Percentiles rank a stretch among this genome's conserved stretches.
phyloP scores from a whole-genome alignment of 2,329 filamentous ascomycete species.

The Colletotrichum spinosum region DNA sequence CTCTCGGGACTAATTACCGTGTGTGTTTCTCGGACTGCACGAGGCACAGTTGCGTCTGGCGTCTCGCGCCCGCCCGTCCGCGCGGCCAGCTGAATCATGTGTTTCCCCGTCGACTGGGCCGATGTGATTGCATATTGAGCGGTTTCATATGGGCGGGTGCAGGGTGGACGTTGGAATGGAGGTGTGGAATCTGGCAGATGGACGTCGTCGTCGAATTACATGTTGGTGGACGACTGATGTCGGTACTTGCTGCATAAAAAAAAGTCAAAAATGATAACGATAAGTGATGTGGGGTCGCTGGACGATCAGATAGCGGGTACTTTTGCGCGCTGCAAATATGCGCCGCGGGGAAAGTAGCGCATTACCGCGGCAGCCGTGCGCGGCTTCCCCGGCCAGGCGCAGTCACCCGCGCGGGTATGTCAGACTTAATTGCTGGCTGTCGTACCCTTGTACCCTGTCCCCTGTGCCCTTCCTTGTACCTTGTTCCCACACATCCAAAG shows the following conservation, averaged over 20 bases:
- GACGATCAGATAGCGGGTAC: no score
- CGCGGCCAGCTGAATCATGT: conserved; percentile 26
- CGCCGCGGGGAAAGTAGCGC: no score
- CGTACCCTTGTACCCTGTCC: no score
- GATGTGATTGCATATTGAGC: background rate
- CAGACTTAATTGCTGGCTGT: conserved; percentile 4
- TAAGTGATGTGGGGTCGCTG: conserved; percentile 4
- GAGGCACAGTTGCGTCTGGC: conserved; percentile 5
- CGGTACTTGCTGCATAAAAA: background rate
- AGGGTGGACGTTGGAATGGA: conserved; percentile 24
- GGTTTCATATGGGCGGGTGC: conserved; percentile 3
- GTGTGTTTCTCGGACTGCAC: no score
- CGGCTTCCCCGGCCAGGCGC: no score
- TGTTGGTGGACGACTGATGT: conserved; percentile 6
- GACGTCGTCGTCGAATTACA: background rate
- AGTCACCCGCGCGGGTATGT: conserved; percentile 24
- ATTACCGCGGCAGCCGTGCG: no score
- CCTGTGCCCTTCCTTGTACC: no score
- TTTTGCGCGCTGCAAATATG: no score
- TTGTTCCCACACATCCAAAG: background rate
- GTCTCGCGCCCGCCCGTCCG: conserved; percentile 14
- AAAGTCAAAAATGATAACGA: conserved; percentile 19
- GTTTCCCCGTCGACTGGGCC: conserved; percentile 10
- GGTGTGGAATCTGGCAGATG: conserved; percentile 12
- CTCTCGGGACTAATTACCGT: no score